Evolutionary conservation across 83 land plant genomes (phyloP).

Genomic region (Larix sibirica): DNA sequence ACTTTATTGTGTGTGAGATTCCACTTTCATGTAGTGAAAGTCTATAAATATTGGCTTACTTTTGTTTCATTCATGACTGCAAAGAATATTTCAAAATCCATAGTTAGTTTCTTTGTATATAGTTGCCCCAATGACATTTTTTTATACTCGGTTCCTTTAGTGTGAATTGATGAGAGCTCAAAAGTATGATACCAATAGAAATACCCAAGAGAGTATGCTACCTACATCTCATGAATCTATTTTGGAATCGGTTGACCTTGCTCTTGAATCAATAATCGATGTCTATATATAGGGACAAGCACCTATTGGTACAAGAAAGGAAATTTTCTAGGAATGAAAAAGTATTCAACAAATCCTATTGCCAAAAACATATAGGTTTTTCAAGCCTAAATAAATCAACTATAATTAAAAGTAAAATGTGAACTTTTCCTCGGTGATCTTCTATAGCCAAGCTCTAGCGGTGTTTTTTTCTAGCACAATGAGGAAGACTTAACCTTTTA

Average conservation of each 20-base stretch:
- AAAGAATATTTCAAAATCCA: neutral
- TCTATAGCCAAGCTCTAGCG: neutral
- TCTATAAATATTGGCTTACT: neutral
- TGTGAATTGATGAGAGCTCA: conserved; percentile 13
- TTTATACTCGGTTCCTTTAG: neutral
- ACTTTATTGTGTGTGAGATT: too few species aligned
- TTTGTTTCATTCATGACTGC: neutral
- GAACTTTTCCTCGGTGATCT: neutral
- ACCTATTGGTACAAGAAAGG: too few species aligned
- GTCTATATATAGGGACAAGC: neutral
- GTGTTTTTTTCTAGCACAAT: neutral
- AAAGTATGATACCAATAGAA: neutral
- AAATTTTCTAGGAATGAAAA: too few species aligned
- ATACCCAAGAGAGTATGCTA: neutral
- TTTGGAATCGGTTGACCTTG: neutral
- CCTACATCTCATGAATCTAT: neutral
- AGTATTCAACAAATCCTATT: neutral
- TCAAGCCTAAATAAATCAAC: neutral
- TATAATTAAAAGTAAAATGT: neutral
- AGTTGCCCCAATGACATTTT: neutral
- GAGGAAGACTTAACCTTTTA: neutral
- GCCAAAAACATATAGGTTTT: neutral
- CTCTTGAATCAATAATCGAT: neutral
- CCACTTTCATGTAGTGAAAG: neutral
- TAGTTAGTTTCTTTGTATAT: too few species aligned